These are phyloP conservation scores for Scheffersomyces coipomensis DNA, from an alignment of 805 yeast species.

Conservation along the genomic window DNA sequence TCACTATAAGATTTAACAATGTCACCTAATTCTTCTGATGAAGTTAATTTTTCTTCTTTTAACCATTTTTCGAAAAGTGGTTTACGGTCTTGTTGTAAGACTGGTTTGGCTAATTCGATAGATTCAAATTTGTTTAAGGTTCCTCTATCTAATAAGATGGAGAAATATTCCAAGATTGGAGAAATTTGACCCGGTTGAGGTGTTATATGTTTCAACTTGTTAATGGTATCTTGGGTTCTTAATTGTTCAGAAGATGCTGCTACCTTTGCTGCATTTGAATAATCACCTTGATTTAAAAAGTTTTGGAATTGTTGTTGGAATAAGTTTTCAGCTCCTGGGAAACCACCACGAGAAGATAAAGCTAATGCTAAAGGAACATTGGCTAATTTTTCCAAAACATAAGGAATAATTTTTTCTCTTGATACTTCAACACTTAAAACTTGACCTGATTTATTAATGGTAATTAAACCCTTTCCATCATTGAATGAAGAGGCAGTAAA, in stretches of 20 bases:
- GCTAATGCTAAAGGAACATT: slow-evolving; percentile 85
- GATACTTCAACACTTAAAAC: slow-evolving; percentile 90
- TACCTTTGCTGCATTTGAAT: slow-evolving; percentile 88
- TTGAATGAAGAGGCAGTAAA: slow-evolving; percentile 82
- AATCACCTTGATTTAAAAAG: slow-evolving; percentile 80
- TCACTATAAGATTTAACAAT: slow-evolving; percentile 83
- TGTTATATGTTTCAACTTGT: slow-evolving; percentile 85
- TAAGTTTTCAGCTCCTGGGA: slow-evolving; percentile 94
- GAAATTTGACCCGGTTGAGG: slow-evolving; percentile 94
- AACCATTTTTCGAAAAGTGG: slow-evolving; percentile 95
- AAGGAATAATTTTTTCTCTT: slow-evolving; percentile 81
- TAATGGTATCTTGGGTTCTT: slow-evolving; percentile 92
- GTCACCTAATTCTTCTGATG: slow-evolving; percentile 97
- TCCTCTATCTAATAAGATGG: slow-evolving; percentile 88
- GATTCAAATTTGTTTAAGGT: slow-evolving; percentile 90
- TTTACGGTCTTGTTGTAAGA: slow-evolving; percentile 90
- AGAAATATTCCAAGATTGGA: slow-evolving; percentile 90
- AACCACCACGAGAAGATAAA: slow-evolving; percentile 91
- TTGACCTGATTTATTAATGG: slow-evolving; percentile 94
- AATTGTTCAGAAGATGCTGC: slow-evolving; percentile 93
- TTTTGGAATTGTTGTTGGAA: slow-evolving; percentile 90
- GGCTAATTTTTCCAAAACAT: slow-evolving; percentile 79
- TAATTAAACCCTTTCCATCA: slow-evolving; percentile 77
- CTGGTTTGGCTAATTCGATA: slow-evolving; percentile 92
- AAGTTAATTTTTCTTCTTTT: slow-evolving; percentile 89